Evolutionary conservation across 106 monocot genomes (phyloP).

Genomic region (Agapanthus africanus): DNA sequence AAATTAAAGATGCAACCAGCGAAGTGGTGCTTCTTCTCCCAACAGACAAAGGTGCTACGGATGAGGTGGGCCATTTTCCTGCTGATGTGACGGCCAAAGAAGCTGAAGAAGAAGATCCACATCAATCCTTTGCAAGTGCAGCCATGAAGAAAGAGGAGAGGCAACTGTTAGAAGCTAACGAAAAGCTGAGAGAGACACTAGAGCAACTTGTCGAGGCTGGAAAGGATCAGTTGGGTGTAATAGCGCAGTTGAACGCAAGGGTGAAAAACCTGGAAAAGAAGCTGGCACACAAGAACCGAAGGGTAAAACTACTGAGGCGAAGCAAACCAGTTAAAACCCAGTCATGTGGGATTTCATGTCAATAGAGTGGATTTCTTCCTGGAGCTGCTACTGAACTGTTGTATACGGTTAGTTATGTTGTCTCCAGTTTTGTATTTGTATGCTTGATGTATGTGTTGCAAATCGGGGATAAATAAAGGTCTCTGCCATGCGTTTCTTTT

Average conservation of each 20-base stretch:
- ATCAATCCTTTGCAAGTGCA: not conserved
- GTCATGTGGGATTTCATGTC: no score
- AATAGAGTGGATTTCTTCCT: no score
- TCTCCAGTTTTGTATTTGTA: no score
- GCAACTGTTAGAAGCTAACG: conserved; percentile 34
- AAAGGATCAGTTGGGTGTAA: conserved; percentile 33
- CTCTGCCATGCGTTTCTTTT: no score
- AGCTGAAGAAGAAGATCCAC: not conserved
- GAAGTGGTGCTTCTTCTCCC: not conserved
- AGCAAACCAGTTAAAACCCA: conserved; percentile 1
- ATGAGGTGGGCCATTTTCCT: not conserved
- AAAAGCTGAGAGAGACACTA: conserved; percentile 39
- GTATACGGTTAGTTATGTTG: no score
- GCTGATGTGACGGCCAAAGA: not conserved
- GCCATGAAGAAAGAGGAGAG: conserved; percentile 10
- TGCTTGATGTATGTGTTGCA: no score
- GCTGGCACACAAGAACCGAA: conserved; percentile 29
- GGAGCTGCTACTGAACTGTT: no score
- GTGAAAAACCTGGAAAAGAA: conserved; percentile 50
- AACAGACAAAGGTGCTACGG: not conserved
- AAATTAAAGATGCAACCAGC: not conserved
- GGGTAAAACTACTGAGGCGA: conserved; percentile 5
- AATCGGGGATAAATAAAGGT: no score
- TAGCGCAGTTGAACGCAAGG: conserved; percentile 36
- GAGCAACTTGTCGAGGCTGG: conserved; percentile 42